Evolutionary conservation across 1,139 yeast genomes (phyloP), one percentile per base, ranked within the genome.

Genomic region (Kodamaea sp.): DNA sequence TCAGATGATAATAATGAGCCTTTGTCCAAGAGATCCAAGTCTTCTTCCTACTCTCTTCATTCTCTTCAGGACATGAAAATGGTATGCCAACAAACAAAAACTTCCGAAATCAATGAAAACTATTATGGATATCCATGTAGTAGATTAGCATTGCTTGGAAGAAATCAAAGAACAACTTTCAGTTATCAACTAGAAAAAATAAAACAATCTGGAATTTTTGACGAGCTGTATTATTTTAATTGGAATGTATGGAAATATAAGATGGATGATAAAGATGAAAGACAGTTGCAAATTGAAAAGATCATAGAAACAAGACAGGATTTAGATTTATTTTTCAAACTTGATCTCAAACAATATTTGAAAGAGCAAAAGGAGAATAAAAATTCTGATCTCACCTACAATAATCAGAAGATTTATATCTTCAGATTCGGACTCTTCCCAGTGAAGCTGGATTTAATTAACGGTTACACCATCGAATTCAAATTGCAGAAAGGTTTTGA

Each of bases 381-480:
- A 15, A 4, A 15, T 4, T 15, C 20, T 3, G 20, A 15, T 15
- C 20, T 12, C 12, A 20, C 25, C 15, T 10, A 30, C 32, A 12
- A 8, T 11, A 24, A 6, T 7, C 22, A 24, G 5, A 40, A 39
- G 22, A 12, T 40, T n/a, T 31, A 31, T 15, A 26, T 47, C 8
- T 43, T 48, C 30, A 41, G 46, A 31, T 44, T 36, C 31, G 50
- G 50, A 3, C 29, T 46, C 23, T 24, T 34, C 5, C 52, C 52
- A 2, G 12, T 34, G 2, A 44, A 41, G 34, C 29, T 23, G 7
- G 72, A 65, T 38, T 46, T 62, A 31, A 67, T 64, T 1, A 62
- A 62, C 45, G 73, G 73, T 3, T 67, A 64, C 42, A 63, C 68
- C 5, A 44, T 62, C 2, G 50, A 47, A 23, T 23, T 47, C 9